Base-by-base conservation (phyloP, 1,284 basidiomycete genomes). In the Prillingera fragicola region DNA sequence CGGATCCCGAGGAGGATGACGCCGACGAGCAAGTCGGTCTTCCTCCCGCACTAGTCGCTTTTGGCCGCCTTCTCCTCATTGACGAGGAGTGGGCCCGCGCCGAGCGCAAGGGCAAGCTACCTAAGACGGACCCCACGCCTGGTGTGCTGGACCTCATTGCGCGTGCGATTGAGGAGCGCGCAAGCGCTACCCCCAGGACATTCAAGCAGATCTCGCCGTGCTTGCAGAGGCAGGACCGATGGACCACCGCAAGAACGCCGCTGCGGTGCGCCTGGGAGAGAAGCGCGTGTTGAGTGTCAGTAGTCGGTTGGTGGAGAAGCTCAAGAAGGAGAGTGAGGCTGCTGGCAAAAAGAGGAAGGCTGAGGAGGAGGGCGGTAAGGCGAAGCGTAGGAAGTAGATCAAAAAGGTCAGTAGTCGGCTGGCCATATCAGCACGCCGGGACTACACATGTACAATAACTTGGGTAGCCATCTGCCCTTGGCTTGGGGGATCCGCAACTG, bases 91-190 rank as follows among this genome's bases (percentile, higher is more conserved):
- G 84, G 79, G 72, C 76, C 31, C 81, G 78, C 50, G 74, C 77
- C 1, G 74, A 74, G 46, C 69, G 72, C 24, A 92, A 85, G 65
- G 78, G 81, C 25, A 89, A 84, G 60, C 76, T 85, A 3, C 92
- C 94, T 0, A 87, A 85, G 59, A 77, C 84, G 0, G 83, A 78
- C 43, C 55, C 82, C 1, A 82, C 84, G 42, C 59, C 62, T 1
- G 38, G 48, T 3, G 59, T 65, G 2, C 41, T 69, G n/a, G 45
- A 50, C 23, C 46, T 82, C 4, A 59, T 83, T 3, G 57, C 69
- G 5, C 65, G 73, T 12, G 77, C 81, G 2, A 59, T 91, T 21
- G 22, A 38, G 5, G 36, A 18, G 15, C 37, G 44, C 10, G 25
- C 39, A 25, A 34, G 19, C 31, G 14, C 29, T 45, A 52, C 18